phyloP scores from a whole-genome alignment of 129 eudicot species.

The Flaveria ramosissima region DNA sequence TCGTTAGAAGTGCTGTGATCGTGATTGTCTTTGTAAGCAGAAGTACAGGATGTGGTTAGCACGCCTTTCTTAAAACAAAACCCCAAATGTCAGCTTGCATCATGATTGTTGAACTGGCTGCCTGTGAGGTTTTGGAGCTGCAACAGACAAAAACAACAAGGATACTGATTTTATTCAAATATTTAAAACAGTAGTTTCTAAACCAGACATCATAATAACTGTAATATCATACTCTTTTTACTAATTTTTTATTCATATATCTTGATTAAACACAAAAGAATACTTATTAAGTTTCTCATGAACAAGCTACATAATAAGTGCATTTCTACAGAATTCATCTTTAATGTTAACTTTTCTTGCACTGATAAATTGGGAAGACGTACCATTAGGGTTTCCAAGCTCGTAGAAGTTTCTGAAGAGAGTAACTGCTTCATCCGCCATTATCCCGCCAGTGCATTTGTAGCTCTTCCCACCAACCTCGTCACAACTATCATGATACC shows the following conservation, averaged over 20 bases:
- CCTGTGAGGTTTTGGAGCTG: constrained; percentile 80
- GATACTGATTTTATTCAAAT: not conserved
- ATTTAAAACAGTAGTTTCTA: not conserved
- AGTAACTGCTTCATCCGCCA: constrained; percentile 82
- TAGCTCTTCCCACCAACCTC: constrained; percentile 45
- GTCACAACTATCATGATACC: constrained; percentile 32
- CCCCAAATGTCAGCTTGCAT: not conserved
- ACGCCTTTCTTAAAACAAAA: too few relatives aligned
- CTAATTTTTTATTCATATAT: not conserved
- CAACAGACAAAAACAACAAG: constrained; percentile 17
- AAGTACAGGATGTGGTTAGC: too few relatives aligned
- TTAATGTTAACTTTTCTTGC: not conserved
- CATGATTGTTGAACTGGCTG: constrained; percentile 39
- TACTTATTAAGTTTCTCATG: not conserved
- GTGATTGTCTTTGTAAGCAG: too few relatives aligned
- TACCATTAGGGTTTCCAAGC: constrained; percentile 92
- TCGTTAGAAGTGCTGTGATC: not conserved
- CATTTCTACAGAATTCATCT: constrained; percentile 1
- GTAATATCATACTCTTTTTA: not conserved
- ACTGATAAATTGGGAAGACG: not conserved
- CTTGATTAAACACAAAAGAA: not conserved
- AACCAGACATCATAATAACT: constrained; percentile 2
- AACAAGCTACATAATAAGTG: not conserved
- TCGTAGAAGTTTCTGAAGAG: constrained; percentile 80
- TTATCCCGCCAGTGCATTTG: constrained; percentile 79